phyloP scores from a whole-genome alignment of 345 rosid genomes.

The Ricinus communis region DNA sequence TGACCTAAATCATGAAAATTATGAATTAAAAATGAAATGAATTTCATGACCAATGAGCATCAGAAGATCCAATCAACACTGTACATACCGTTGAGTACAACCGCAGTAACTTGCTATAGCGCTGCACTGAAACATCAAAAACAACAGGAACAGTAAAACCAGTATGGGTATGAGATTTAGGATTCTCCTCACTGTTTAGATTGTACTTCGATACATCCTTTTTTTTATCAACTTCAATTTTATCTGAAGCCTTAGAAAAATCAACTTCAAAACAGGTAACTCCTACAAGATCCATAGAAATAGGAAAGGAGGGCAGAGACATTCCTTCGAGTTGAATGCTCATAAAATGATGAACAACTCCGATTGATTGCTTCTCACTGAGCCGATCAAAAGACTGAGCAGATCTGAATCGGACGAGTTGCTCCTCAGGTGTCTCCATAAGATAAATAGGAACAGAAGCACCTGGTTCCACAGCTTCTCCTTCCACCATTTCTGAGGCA shows the following conservation, averaged over 20 bases:
- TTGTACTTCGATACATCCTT: conserved; percentile 30
- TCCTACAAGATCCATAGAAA: conserved; percentile 93
- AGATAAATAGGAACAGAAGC: conserved; percentile 72
- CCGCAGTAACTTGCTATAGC: conserved; percentile 77
- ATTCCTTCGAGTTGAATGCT: conserved; percentile 78
- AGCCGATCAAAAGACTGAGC: conserved; percentile 56
- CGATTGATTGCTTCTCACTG: conserved; percentile 57
- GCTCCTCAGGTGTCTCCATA: conserved; percentile 59
- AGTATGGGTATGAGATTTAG: conserved; percentile 29
- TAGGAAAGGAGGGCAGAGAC: conserved; percentile 65
- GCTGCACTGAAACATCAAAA: conserved; percentile 84
- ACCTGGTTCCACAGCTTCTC: conserved; percentile 61
- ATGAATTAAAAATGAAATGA: conserved; percentile 15
- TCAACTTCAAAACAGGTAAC: conserved; percentile 80
- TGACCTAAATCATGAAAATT: conserved; percentile 56
- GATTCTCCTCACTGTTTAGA: conserved; percentile 38
- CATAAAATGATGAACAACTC: conserved; percentile 73
- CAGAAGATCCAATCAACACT: conserved; percentile 10
- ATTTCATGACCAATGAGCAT: conserved; percentile 19
- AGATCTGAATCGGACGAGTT: conserved; percentile 48
- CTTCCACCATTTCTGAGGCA: conserved; percentile 44
- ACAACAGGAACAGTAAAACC: conserved; percentile 88
- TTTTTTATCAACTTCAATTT: conserved; percentile 22
- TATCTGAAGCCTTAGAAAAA: conserved; percentile 57
- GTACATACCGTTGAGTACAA: conserved; percentile 82